Percentiles rank a stretch among this genome's conserved stretches.
Evolutionary conservation across 2,329 filamentous ascomycete genomes (phyloP).

Genomic region (Shiraia bambusicola): DNA sequence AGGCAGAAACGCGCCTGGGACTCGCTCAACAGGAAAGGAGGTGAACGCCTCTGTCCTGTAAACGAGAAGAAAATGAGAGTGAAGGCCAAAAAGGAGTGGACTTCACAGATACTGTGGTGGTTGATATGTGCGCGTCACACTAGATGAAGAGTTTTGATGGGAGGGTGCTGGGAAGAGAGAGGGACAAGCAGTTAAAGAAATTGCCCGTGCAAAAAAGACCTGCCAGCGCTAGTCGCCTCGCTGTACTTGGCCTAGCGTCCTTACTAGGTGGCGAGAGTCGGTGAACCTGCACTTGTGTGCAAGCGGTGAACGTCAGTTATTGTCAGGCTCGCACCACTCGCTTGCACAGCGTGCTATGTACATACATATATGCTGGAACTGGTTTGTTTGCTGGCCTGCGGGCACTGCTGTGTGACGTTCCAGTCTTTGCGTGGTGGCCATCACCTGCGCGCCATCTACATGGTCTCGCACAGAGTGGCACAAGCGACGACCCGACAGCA

Average conservation of each 20-base stretch:
- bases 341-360: not conserved
- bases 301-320: constrained; percentile 2
- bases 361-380: too few relatives aligned
- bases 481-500: too few relatives aligned
- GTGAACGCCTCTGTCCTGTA: constrained; percentile 41
- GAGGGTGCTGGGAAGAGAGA: constrained; percentile 30
- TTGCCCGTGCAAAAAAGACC: constrained; percentile 23
- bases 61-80: constrained; percentile 45
- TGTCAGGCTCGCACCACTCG: not conserved
- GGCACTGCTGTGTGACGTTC: too few relatives aligned
- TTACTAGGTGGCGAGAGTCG: constrained; percentile 24
- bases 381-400: too few relatives aligned
- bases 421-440: too few relatives aligned
- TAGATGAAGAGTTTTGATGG: constrained; percentile 29
- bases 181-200: constrained; percentile 22
- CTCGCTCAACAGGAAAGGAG: constrained; percentile 42
- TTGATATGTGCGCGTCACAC: constrained; percentile 36
- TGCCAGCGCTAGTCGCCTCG: constrained; percentile 7
- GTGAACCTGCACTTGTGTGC: constrained; percentile 23
- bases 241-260: constrained; percentile 1
- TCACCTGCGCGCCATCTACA: too few relatives aligned
- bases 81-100: constrained; percentile 45
- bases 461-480: too few relatives aligned
- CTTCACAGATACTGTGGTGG: constrained; percentile 40
- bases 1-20: constrained; percentile 47